These are phyloP conservation scores for Acanthamoeba lenticulata DNA, from an alignment of 208 protist genomes.

Conservation along the genomic window DNA sequence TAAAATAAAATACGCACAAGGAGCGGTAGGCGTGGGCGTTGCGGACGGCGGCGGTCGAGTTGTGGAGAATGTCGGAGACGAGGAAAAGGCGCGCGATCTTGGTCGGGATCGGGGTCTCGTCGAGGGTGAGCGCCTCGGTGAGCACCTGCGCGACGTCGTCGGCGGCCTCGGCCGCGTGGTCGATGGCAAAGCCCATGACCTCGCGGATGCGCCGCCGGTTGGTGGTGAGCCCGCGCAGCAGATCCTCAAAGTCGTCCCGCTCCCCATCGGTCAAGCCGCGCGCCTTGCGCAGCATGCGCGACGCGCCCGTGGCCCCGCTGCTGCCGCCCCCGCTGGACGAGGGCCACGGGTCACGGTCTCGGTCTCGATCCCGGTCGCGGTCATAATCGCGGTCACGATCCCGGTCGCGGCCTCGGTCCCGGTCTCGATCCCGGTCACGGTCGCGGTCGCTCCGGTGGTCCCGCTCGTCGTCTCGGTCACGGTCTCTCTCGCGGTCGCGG, in stretches of 20 bases:
- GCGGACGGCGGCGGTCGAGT: slow-evolving; percentile 67
- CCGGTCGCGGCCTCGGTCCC: background rate
- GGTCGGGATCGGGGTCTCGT: slow-evolving; percentile 71
- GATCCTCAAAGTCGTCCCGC: slow-evolving; percentile 68
- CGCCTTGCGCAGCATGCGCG: background rate
- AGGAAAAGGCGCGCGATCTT: slow-evolving; percentile 82
- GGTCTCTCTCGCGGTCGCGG: background rate
- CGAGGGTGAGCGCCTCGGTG: slow-evolving; percentile 71
- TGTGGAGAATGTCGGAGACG: slow-evolving; percentile 82
- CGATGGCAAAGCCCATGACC: slow-evolving; percentile 80
- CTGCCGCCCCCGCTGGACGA: background rate
- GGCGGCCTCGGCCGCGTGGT: slow-evolving; percentile 66
- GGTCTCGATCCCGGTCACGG: background rate
- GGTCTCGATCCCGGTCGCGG: background rate
- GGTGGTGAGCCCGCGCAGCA: slow-evolving; percentile 54
- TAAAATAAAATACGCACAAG: slow-evolving; percentile 14
- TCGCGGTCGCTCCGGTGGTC: background rate
- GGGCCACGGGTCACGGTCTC: slow-evolving; percentile 16
- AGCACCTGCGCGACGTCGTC: slow-evolving; percentile 72
- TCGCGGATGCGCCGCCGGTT: slow-evolving; percentile 71
- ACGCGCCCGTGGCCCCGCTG: background rate
- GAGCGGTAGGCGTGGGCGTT: slow-evolving; percentile 68
- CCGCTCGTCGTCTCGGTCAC: background rate
- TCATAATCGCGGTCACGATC: background rate
- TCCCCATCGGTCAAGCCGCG: background rate